These are phyloP conservation scores for Metschnikowia proteae DNA, from an alignment of 805 yeast genomes.

Conservation along the genomic window DNA sequence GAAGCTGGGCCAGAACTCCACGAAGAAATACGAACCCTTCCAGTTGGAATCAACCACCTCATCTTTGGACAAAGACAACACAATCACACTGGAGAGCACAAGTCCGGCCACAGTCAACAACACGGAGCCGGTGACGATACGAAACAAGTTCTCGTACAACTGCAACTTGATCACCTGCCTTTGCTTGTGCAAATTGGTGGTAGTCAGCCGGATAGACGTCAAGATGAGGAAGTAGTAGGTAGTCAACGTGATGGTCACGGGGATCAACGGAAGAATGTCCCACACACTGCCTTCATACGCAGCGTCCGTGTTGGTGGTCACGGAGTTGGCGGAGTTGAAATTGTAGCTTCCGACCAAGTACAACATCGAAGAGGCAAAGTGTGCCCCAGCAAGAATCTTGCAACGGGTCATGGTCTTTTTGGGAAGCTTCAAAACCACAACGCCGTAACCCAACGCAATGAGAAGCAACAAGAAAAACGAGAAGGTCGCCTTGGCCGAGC, in stretches of 20 bases:
- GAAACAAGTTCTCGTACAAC: slow-evolving; percentile 78
- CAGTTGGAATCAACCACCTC: slow-evolving; percentile 83
- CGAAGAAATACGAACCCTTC: slow-evolving; percentile 84
- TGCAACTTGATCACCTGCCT: slow-evolving; percentile 87
- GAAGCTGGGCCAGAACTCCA: slow-evolving; percentile 93
- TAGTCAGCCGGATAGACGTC: slow-evolving; percentile 69
- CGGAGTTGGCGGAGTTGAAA: slow-evolving; percentile 21
- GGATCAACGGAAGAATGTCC: slow-evolving; percentile 61
- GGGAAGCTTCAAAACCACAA: slow-evolving; percentile 82
- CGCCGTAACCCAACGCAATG: slow-evolving; percentile 91
- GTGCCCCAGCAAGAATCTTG: slow-evolving; percentile 39
- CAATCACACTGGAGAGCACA: slow-evolving; percentile 62
- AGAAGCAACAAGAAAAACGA: slow-evolving; percentile 83
- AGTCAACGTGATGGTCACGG: slow-evolving; percentile 65
- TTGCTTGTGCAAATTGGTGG: slow-evolving; percentile 69
- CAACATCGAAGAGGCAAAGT: slow-evolving; percentile 33
- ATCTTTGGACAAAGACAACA: slow-evolving; percentile 68
- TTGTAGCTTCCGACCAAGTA: slow-evolving; percentile 36
- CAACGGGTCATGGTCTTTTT: slow-evolving; percentile 63
- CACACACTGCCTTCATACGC: slow-evolving; percentile 40
- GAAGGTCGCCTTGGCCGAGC: slow-evolving; percentile 78
- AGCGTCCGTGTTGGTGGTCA: neutral
- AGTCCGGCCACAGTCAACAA: slow-evolving; percentile 68
- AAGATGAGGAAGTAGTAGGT: slow-evolving; percentile 73
- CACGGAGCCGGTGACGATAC: slow-evolving; percentile 69